Evolutionary conservation across 192 early-diverging fungal species (phyloP).

Genomic region (Podila verticillata): DNA sequence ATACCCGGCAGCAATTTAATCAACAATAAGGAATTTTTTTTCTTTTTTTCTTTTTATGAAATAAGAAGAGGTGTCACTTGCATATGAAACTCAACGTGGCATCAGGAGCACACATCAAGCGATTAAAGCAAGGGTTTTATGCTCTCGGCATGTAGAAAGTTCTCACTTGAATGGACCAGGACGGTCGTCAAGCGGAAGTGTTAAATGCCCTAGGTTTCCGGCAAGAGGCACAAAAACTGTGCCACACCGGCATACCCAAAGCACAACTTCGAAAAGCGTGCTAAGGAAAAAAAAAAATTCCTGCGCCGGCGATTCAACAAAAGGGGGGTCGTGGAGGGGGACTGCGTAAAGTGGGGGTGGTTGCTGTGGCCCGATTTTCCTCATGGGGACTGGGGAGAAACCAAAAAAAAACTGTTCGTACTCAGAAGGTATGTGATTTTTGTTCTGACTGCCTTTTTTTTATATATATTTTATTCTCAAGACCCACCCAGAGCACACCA

Average conservation of each 20-base stretch:
- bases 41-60: background rate
- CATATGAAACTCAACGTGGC: conserved; percentile 54
- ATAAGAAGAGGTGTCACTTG: conserved; percentile 18
- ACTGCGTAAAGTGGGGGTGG: background rate
- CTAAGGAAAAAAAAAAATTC: conserved; percentile 8
- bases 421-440: background rate
- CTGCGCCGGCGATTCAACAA: background rate
- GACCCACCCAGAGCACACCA: too few relatives aligned
- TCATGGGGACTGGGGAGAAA: background rate
- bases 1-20: background rate
- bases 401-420: background rate
- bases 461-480: background rate
- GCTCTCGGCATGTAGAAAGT: conserved; percentile 49
- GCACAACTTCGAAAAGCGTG: conserved; percentile 38
- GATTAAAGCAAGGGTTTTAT: conserved; percentile 48
- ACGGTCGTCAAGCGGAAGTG: conserved; percentile 49
- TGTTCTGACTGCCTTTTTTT: background rate
- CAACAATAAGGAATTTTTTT: conserved; percentile 4
- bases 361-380: background rate
- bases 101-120: conserved; percentile 52
- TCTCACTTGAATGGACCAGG: conserved; percentile 47
- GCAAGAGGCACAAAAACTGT: conserved; percentile 53
- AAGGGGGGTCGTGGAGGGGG: background rate
- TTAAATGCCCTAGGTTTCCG: conserved; percentile 39
- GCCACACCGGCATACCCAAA: conserved; percentile 39